phyloP scores from a whole-genome alignment of 108 stramenopile genomes.

The Cyclotella baltica region DNA sequence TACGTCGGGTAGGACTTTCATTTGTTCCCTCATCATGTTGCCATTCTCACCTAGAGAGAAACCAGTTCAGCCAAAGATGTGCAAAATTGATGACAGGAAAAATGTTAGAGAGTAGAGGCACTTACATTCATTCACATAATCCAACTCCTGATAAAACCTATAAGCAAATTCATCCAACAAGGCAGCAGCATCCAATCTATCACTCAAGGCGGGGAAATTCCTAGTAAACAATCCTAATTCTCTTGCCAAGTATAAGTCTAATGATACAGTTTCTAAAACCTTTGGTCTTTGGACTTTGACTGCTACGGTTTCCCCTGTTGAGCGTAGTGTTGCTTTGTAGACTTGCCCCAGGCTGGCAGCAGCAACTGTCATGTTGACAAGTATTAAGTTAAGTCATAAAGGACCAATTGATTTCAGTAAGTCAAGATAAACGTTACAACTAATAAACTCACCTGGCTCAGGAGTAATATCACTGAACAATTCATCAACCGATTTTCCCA shows the following conservation, averaged over 20 bases:
- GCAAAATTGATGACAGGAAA: too few relatives aligned
- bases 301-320: conserved; percentile 89
- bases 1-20: conserved; percentile 89
- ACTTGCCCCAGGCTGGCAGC: conserved; percentile 95
- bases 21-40: conserved; percentile 77
- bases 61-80: too few relatives aligned
- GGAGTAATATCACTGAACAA: conserved; percentile 89
- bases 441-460: too few relatives aligned
- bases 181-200: conserved; percentile 87
- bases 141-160: conserved; percentile 94
- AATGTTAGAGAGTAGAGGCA: background rate
- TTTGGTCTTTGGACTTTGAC: conserved; percentile 88
- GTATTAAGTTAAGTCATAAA: too few relatives aligned
- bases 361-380: too few relatives aligned
- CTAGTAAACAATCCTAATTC: conserved; percentile 80
- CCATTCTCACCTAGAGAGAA: conserved; percentile 65
- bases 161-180: conserved; percentile 95
- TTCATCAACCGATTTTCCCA: conserved; percentile 83
- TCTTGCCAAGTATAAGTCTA: conserved; percentile 91
- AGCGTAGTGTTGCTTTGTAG: conserved; percentile 76
- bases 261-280: conserved; percentile 93
- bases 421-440: too few relatives aligned
- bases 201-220: conserved; percentile 74
- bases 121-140: conserved; percentile 93
- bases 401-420: too few relatives aligned